Conservation (phyloP, 768 basidiomycete genomes). For the Suillus discolor region DNA sequence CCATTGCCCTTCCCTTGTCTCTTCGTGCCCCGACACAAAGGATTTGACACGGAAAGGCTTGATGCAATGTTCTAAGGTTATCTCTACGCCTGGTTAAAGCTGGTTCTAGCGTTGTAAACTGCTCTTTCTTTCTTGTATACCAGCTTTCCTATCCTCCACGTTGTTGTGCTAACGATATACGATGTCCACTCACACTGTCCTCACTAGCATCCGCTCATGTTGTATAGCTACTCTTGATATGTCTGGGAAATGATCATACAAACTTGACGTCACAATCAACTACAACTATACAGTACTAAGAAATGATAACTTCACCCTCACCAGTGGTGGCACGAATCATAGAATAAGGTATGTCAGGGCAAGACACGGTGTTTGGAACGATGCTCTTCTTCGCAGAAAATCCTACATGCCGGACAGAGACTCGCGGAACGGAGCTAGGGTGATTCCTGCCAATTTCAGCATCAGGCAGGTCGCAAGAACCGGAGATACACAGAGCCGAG, state of each 20-base stretch:
- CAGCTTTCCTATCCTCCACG: background rate
- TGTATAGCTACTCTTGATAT: background rate
- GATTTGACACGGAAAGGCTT: slow-evolving; percentile 20
- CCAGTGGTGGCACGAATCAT: background rate
- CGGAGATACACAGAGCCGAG: background rate
- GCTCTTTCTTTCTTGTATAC: background rate
- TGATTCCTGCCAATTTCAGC: no score
- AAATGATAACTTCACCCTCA: background rate
- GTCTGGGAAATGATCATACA: background rate
- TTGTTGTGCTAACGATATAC: background rate
- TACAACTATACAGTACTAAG: background rate
- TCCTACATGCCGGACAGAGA: background rate
- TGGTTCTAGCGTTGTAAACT: background rate
- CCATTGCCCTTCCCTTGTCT: slow-evolving; percentile 28
- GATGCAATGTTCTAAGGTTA: slow-evolving; percentile 21
- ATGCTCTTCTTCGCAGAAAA: background rate
- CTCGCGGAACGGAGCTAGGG: background rate
- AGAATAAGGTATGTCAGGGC: background rate
- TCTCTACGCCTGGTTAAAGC: background rate
- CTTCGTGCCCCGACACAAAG: slow-evolving; percentile 26
- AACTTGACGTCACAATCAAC: background rate
- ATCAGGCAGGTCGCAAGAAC: background rate
- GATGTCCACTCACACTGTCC: background rate
- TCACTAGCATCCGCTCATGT: background rate
- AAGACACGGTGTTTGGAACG: background rate